A percentile compares a stretch with the other conserved stretches of the same genome.
phyloP scores from a whole-genome alignment of 352 stramenopile genomes.

The Pythium phragmiticola region DNA sequence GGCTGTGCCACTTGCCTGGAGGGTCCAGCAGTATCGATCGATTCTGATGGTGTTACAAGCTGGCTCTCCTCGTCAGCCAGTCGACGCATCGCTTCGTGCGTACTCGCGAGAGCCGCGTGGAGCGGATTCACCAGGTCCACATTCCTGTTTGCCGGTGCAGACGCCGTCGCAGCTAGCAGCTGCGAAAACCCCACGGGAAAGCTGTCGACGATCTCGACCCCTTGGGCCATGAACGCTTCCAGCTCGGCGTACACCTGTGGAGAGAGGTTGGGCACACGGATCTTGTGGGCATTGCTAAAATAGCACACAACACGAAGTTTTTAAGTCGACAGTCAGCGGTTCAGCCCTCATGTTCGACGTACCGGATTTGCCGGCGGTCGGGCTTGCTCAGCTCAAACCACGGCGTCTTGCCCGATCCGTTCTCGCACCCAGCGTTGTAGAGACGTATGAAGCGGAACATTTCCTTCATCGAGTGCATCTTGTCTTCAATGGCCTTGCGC shows the following conservation, averaged over 20 bases:
- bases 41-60: conserved; percentile 3
- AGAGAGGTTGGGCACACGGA: conserved; percentile 51
- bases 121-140: background rate
- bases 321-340: too few relatives aligned
- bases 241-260: conserved; percentile 55
- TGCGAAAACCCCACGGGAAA: conserved; percentile 7
- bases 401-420: conserved; percentile 27
- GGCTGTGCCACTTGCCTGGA: background rate
- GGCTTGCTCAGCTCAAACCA: conserved; percentile 65
- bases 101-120: conserved; percentile 4
- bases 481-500: conserved; percentile 65
- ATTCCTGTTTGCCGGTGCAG: background rate
- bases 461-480: conserved; percentile 77
- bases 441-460: conserved; percentile 67
- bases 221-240: conserved; percentile 42
- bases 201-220: background rate
- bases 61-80: conserved; percentile 29
- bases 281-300: conserved; percentile 30
- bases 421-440: conserved; percentile 38
- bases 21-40: background rate
- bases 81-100: conserved; percentile 23
- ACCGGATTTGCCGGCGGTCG: conserved; percentile 46
- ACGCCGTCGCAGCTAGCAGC: conserved; percentile 1
- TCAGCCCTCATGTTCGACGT: background rate
- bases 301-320: too few relatives aligned